Conservation (phyloP, 345 rosid genomes). For the Dipteronia sinensis region DNA sequence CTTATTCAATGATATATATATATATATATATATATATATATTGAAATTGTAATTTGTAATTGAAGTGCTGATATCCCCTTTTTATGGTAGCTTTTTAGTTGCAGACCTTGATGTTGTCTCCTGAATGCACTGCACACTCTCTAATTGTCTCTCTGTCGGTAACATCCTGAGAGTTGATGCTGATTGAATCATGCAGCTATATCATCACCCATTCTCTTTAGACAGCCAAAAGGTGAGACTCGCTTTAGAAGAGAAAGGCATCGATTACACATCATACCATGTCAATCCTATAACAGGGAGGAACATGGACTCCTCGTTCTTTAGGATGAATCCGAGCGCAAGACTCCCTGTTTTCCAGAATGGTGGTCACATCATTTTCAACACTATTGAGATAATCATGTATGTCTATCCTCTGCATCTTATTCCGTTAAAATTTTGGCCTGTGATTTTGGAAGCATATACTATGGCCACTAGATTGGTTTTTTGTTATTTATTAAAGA, state of each 20-base stretch:
- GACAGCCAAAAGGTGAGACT: conserved; percentile 90
- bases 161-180: neutral
- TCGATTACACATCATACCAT: conserved; percentile 91
- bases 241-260: conserved; percentile 87
- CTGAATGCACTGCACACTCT: neutral
- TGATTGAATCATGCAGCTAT: conserved; percentile 71
- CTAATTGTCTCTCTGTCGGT: neutral
- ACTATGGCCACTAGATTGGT: neutral
- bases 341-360: conserved; percentile 86
- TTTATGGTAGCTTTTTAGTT: neutral
- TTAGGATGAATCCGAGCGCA: conserved; percentile 66
- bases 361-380: conserved; percentile 67
- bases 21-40: too few relatives aligned
- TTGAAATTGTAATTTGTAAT: neutral
- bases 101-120: neutral
- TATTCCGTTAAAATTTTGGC: neutral
- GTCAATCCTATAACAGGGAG: conserved; percentile 79
- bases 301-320: conserved; percentile 83
- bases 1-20: neutral
- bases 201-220: conserved; percentile 86
- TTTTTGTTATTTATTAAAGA: neutral
- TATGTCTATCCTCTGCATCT: conserved; percentile 40
- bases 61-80: neutral
- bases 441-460: neutral
- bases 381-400: conserved; percentile 81